Conservation (phyloP, 2,329 filamentous ascomycete genomes). For the Penicillium brasilianum region DNA sequence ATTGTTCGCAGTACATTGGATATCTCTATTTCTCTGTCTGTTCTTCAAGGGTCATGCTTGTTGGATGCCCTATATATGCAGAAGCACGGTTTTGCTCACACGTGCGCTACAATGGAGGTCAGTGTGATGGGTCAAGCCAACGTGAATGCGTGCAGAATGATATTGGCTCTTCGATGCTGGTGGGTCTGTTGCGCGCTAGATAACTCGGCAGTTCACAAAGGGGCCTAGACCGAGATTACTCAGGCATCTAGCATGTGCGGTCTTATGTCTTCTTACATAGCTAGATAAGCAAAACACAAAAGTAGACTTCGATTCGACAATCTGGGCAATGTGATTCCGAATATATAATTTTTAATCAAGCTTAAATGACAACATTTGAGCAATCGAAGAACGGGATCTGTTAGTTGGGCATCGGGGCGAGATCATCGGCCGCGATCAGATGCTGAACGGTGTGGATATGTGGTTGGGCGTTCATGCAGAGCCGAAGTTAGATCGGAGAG, state of each 20-base stretch:
- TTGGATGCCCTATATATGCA: neutral
- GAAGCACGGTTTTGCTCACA: neutral
- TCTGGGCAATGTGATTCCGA: too few species aligned
- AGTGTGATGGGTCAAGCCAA: neutral
- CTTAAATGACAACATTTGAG: neutral
- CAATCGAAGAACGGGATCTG: neutral
- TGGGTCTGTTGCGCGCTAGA: neutral
- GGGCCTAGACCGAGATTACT: neutral
- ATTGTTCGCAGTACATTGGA: too few species aligned
- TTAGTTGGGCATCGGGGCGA: neutral
- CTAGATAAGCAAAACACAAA: too few species aligned
- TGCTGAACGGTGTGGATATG: constrained; percentile 3
- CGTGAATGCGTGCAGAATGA: neutral
- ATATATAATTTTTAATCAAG: too few species aligned
- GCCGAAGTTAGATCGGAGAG: neutral
- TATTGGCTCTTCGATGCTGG: neutral
- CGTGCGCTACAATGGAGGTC: neutral
- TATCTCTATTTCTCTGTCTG: too few species aligned
- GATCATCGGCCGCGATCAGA: neutral
- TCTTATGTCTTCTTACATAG: too few species aligned
- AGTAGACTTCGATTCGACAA: too few species aligned
- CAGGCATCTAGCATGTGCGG: neutral
- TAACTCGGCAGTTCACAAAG: neutral
- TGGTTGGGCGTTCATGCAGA: neutral
- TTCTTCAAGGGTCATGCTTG: neutral